A percentile compares a stretch with the other conserved stretches of the same genome.
These are phyloP conservation scores for Pelargonium nanum DNA, from an alignment of 345 rosid species.

Conservation along the genomic window DNA sequence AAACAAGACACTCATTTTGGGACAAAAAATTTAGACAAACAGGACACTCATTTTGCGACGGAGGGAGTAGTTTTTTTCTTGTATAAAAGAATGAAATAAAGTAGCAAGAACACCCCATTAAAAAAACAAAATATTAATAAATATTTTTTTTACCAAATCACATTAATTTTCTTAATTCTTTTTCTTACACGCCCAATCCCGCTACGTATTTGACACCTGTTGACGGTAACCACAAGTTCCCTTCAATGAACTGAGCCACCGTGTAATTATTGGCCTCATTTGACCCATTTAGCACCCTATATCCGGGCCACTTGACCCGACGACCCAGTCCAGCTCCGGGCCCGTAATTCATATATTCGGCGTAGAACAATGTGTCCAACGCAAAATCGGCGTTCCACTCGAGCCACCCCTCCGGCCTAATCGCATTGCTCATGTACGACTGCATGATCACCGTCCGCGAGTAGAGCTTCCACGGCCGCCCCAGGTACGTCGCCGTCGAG, in stretches of 20 bases:
- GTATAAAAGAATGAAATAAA: no score
- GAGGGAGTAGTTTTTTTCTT: no score
- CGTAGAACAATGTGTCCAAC: conserved; percentile 53
- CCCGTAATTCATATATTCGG: conserved; percentile 62
- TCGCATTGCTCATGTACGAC: conserved; percentile 36
- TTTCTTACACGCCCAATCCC: conserved; percentile 20
- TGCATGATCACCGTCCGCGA: conserved; percentile 77
- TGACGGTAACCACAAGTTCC: conserved; percentile 56
- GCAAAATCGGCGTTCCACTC: conserved; percentile 56
- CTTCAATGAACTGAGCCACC: conserved; percentile 52
- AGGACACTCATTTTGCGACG: no score
- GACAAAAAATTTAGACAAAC: no score
- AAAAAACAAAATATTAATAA: no score
- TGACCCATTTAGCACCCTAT: conserved; percentile 31
- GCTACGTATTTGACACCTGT: conserved; percentile 44
- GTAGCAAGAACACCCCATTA: no score
- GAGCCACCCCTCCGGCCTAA: conserved; percentile 71
- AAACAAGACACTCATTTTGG: no score
- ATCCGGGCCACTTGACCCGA: conserved; percentile 78
- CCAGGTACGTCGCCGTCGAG: conserved; percentile 52
- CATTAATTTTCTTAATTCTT: no score
- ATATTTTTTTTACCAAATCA: no score
- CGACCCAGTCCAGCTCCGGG: conserved; percentile 35
- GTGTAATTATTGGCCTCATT: conserved; percentile 52
- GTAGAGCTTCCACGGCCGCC: conserved; percentile 77